A percentile compares a stretch with the other conserved stretches of the same genome.
These are phyloP conservation scores for Infundibulicybe gibba DNA, from an alignment of 768 basidiomycete genomes.

Conservation along the genomic window DNA sequence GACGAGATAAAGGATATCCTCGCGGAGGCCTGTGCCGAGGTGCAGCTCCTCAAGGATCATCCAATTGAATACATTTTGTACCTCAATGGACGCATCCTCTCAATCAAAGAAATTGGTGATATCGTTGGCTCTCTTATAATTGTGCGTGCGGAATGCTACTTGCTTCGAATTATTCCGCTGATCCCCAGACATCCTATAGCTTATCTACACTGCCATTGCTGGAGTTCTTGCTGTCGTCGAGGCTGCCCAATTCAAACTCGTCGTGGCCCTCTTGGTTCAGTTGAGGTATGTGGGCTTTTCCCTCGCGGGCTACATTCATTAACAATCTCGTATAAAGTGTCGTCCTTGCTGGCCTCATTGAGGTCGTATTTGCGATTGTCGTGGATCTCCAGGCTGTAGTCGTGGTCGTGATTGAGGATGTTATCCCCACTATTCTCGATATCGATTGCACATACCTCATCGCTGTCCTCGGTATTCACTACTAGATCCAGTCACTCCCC, in stretches of 20 bases:
- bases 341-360: not conserved
- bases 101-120: slow-evolving; percentile 8
- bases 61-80: slow-evolving; percentile 10
- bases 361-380: slow-evolving; percentile 8
- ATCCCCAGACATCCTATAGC: slow-evolving; percentile 5
- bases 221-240: slow-evolving; percentile 8
- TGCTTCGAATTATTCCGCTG: not conserved
- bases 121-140: slow-evolving; percentile 15
- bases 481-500: not conserved
- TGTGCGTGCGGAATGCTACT: slow-evolving; percentile 8
- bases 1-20: slow-evolving; percentile 12
- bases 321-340: not conserved
- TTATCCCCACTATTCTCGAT: not conserved
- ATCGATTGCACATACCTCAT: not conserved
- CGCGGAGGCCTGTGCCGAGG: slow-evolving; percentile 6
- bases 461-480: not conserved
- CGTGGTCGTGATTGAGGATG: not conserved
- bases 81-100: slow-evolving; percentile 8
- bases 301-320: not conserved
- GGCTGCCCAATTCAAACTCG: slow-evolving; percentile 4
- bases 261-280: slow-evolving; percentile 9
- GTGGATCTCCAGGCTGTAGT: slow-evolving; percentile 7
- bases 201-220: slow-evolving; percentile 13
- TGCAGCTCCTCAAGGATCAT: slow-evolving; percentile 10
- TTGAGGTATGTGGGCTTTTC: slow-evolving; percentile 13